Percentiles rank a stretch among this genome's conserved stretches.
phyloP scores from a whole-genome alignment of 768 basidiomycete species.

The Leucosporidium creatinivorum region DNA sequence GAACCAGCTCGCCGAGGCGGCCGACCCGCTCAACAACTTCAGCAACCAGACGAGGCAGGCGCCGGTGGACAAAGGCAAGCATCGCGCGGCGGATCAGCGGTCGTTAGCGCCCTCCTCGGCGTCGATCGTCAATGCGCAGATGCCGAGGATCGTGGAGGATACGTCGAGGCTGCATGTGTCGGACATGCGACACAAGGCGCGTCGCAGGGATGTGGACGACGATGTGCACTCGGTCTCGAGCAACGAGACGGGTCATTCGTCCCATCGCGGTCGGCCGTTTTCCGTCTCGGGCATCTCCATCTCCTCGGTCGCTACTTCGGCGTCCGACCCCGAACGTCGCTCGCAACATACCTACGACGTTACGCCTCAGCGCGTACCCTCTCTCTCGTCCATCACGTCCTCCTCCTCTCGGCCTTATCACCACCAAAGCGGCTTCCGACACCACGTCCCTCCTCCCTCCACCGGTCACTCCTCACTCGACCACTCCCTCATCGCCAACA shows the following conservation, averaged over 20 bases:
- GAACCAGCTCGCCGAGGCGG: slow-evolving; percentile 38
- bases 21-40: slow-evolving; percentile 36
- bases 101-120: neutral
- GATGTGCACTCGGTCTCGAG: slow-evolving; percentile 89
- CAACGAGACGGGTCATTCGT: slow-evolving; percentile 64
- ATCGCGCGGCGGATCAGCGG: neutral
- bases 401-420: neutral
- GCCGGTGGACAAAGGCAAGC: slow-evolving; percentile 2
- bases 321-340: slow-evolving; percentile 18
- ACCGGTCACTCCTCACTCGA: slow-evolving; percentile 32
- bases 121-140: slow-evolving; percentile 21
- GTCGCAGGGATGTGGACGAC: slow-evolving; percentile 68
- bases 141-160: slow-evolving; percentile 37
- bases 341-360: neutral
- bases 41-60: slow-evolving; percentile 13
- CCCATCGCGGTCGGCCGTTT: slow-evolving; percentile 27
- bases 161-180: slow-evolving; percentile 22
- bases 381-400: slow-evolving; percentile 5
- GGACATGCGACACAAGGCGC: slow-evolving; percentile 61
- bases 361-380: slow-evolving; percentile 1
- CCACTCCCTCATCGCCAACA: slow-evolving; percentile 13
- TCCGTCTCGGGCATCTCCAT: slow-evolving; percentile 12
- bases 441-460: slow-evolving; percentile 20
- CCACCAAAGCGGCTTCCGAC: slow-evolving; percentile 5
- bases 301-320: slow-evolving; percentile 33